Evolutionary conservation across 106 monocot species (phyloP).

Genomic region (Dioscorea zingiberensis): DNA sequence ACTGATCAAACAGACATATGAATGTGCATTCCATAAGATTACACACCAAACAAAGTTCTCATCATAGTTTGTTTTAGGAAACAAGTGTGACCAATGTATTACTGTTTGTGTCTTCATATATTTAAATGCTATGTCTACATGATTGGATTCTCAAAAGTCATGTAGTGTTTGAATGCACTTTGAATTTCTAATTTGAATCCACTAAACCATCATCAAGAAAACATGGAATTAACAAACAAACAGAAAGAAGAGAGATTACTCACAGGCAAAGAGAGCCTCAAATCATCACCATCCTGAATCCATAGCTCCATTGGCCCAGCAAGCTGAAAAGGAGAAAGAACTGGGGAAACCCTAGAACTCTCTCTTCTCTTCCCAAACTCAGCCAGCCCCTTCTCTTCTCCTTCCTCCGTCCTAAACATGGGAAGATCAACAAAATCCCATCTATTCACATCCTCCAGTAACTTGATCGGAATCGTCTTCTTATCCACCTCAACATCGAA

Average conservation of each 20-base stretch:
- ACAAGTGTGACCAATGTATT: too few species aligned
- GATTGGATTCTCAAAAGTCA: too few species aligned
- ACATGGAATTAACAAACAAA: not conserved
- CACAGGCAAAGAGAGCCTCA: conserved; percentile 90
- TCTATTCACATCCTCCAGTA: conserved; percentile 72
- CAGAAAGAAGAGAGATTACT: conserved; percentile 2
- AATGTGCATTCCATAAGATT: too few species aligned
- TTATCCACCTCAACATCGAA: conserved; percentile 79
- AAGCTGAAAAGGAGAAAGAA: conserved; percentile 75
- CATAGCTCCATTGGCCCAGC: conserved; percentile 95
- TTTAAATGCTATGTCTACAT: too few species aligned
- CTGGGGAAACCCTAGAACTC: conserved; percentile 23
- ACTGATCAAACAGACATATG: too few species aligned
- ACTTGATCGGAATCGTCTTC: conserved; percentile 63
- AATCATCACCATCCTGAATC: conserved; percentile 93
- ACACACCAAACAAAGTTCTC: too few species aligned
- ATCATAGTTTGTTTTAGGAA: too few species aligned
- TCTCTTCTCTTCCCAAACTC: conserved; percentile 26
- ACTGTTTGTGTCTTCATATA: too few species aligned
- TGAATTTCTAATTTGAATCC: not conserved
- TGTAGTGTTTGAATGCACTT: too few species aligned
- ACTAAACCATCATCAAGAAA: not conserved
- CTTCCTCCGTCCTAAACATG: conserved; percentile 26
- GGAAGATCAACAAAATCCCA: conserved; percentile 71
- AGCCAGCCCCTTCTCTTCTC: conserved; percentile 32